Conservation (phyloP, 1,284 basidiomycete species). For the Kwoniella shivajii region DNA sequence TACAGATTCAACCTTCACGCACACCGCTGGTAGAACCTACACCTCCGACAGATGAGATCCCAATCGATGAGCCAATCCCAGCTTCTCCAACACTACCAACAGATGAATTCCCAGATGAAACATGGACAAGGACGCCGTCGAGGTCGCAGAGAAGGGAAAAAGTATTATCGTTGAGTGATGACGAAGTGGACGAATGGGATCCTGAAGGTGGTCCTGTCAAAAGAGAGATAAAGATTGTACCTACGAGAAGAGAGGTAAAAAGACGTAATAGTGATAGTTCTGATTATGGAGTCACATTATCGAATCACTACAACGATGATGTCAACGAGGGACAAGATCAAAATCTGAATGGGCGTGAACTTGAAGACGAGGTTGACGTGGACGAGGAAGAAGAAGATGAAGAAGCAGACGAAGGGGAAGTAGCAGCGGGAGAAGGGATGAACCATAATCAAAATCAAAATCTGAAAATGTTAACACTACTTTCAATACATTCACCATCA, state of each 20-base stretch:
- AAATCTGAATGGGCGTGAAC: too few relatives aligned
- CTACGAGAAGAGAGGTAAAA: slow-evolving; percentile 22
- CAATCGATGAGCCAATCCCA: background rate
- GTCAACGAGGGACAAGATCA: too few relatives aligned
- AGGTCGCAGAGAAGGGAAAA: slow-evolving; percentile 12
- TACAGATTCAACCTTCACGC: background rate
- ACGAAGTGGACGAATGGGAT: slow-evolving; percentile 44
- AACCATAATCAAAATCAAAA: background rate
- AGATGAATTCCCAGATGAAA: background rate
- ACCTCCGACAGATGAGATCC: background rate
- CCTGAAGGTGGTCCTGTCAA: slow-evolving; percentile 29
- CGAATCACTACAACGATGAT: background rate
- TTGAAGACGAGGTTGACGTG: slow-evolving; percentile 4
- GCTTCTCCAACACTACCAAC: background rate
- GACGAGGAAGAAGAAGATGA: slow-evolving; percentile 8
- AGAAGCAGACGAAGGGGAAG: slow-evolving; percentile 7
- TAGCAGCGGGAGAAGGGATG: background rate
- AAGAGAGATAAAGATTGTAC: slow-evolving; percentile 31
- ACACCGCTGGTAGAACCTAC: slow-evolving; percentile 1
- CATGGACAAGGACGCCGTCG: slow-evolving; percentile 10
- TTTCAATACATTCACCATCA: slow-evolving; percentile 32
- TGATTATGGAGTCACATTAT: background rate
- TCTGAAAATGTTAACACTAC: slow-evolving; percentile 18
- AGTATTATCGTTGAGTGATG: slow-evolving; percentile 35
- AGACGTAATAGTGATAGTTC: slow-evolving; percentile 16